Evolutionary conservation across 495 filamentous ascomycete species (phyloP).

Genomic region (Staphylotrichum tortipilum): DNA sequence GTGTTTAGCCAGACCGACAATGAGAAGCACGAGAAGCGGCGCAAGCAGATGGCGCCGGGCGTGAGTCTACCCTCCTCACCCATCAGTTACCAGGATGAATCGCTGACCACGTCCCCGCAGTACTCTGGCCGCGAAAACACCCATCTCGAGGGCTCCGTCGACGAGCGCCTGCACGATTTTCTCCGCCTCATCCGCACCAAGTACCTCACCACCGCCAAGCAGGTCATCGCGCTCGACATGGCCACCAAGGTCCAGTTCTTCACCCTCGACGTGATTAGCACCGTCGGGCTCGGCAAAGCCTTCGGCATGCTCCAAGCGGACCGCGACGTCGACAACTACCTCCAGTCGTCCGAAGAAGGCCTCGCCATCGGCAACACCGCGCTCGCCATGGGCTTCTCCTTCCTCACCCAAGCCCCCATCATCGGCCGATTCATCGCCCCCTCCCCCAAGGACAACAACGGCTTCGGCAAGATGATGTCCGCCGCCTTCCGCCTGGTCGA

Average conservation of each 20-base stretch:
- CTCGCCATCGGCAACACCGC: constrained; percentile 21
- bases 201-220: constrained; percentile 20
- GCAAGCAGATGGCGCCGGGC: constrained; percentile 28
- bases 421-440: constrained; percentile 37
- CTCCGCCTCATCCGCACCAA: constrained; percentile 30
- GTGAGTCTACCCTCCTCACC: constrained; percentile 20
- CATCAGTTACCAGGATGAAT: no score
- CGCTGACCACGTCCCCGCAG: no score
- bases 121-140: constrained; percentile 25
- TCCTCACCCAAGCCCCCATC: constrained; percentile 40
- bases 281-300: constrained; percentile 26
- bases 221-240: constrained; percentile 37
- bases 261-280: constrained; percentile 34
- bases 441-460: constrained; percentile 35
- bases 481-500: constrained; percentile 17
- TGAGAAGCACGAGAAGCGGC: constrained; percentile 23
- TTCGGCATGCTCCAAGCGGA: constrained; percentile 31
- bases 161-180: constrained; percentile 31
- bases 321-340: constrained; percentile 22
- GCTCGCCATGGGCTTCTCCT: constrained; percentile 18
- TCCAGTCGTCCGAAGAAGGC: constrained; percentile 10
- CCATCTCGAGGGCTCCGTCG: constrained; percentile 33
- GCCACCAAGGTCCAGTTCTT: constrained; percentile 31
- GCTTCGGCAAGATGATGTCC: constrained; percentile 26
- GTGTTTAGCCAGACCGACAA: constrained; percentile 28